These are phyloP conservation scores for Suillus placidus DNA, from an alignment of 768 basidiomycete genomes.

Conservation along the genomic window DNA sequence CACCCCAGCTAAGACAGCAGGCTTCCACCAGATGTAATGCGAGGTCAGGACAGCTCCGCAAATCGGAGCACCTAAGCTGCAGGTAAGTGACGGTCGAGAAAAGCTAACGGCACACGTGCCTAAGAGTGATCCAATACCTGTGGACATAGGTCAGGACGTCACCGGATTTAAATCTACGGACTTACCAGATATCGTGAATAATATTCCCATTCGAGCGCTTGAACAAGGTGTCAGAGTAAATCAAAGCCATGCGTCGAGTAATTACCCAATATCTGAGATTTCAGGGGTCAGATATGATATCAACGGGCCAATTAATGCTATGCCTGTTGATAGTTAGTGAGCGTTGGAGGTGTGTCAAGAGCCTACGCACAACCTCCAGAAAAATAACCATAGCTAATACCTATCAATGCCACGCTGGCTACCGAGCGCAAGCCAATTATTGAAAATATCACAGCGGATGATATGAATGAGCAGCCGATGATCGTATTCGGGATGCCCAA, in stretches of 20 bases:
- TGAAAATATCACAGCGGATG: slow-evolving; percentile 45
- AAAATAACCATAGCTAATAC: slow-evolving; percentile 51
- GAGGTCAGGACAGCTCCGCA: slow-evolving; percentile 55
- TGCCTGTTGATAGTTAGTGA: slow-evolving; percentile 25
- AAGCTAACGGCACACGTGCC: slow-evolving; percentile 12
- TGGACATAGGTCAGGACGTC: background rate
- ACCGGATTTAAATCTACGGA: slow-evolving; percentile 5
- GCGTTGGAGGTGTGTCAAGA: background rate
- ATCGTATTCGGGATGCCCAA: slow-evolving; percentile 49
- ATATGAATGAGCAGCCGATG: slow-evolving; percentile 36
- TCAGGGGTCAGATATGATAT: slow-evolving; percentile 46
- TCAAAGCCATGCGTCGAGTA: background rate
- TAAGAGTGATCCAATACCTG: slow-evolving; percentile 32
- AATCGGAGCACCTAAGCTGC: slow-evolving; percentile 51
- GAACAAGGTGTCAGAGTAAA: slow-evolving; percentile 6
- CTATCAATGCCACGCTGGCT: slow-evolving; percentile 41
- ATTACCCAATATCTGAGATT: slow-evolving; percentile 53
- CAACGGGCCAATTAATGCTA: slow-evolving; percentile 46
- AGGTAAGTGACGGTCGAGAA: slow-evolving; percentile 23
- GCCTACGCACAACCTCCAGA: slow-evolving; percentile 41
- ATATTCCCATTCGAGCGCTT: slow-evolving; percentile 47
- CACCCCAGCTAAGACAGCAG: slow-evolving; percentile 54
- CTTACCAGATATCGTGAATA: slow-evolving; percentile 47
- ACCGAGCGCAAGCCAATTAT: slow-evolving; percentile 42
- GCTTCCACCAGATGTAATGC: slow-evolving; percentile 59